phyloP scores from a whole-genome alignment of 768 basidiomycete species.

The Tricholoma sp. region DNA sequence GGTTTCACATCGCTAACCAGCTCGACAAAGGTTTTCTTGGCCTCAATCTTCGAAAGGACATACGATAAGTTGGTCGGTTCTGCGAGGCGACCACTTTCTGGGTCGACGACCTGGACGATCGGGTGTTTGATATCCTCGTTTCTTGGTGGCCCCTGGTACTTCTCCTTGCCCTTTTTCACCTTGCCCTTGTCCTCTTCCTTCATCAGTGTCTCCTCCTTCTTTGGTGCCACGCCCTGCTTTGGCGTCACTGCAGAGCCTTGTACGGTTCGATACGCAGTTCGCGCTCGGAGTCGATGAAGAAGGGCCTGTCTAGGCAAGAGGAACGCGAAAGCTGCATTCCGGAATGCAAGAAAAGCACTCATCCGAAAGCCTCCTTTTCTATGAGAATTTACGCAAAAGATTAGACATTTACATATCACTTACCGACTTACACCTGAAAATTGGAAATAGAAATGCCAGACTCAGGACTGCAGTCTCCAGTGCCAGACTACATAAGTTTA shows the following conservation, averaged over 20 bases:
- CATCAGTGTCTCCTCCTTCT: too few species aligned
- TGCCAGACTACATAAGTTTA: too few species aligned
- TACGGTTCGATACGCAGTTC: background rate
- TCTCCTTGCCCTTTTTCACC: background rate
- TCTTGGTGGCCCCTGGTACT: slow-evolving; percentile 1
- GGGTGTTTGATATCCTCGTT: slow-evolving; percentile 38
- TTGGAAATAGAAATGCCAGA: background rate
- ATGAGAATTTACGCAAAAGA: background rate
- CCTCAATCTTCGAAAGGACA: slow-evolving; percentile 43
- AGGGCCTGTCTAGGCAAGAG: slow-evolving; percentile 5
- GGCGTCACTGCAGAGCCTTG: background rate
- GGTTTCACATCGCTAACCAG: slow-evolving; percentile 43
- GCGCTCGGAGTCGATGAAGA: background rate
- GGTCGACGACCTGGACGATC: slow-evolving; percentile 45
- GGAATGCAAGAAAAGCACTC: slow-evolving; percentile 28
- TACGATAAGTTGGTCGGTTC: slow-evolving; percentile 28
- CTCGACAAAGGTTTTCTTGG: slow-evolving; percentile 42
- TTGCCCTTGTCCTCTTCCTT: too few species aligned
- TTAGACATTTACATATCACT: background rate
- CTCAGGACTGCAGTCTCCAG: too few species aligned
- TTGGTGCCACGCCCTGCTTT: too few species aligned
- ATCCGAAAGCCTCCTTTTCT: slow-evolving; percentile 8
- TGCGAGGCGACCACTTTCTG: slow-evolving; percentile 35
- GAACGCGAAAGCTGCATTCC: slow-evolving; percentile 19
- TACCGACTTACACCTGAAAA: too few species aligned